Conservation (phyloP, 306 rosid genomes). For the Quillaja saponaria region DNA sequence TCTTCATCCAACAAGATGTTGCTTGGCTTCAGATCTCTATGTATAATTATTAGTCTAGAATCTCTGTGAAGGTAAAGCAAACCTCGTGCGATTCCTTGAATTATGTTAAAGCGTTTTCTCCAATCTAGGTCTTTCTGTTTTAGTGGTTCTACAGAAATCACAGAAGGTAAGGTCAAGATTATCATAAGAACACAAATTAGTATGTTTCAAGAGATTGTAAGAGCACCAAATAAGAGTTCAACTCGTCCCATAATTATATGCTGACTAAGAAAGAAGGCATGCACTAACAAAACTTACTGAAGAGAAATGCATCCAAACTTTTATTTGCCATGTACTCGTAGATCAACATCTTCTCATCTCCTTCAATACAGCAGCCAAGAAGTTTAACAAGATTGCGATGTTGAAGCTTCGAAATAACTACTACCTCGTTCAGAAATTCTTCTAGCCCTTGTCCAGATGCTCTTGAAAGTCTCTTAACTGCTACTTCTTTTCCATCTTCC, state of each 20-base stretch:
- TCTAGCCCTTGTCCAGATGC: constrained; percentile 77
- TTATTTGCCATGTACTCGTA: constrained; percentile 88
- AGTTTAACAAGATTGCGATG: constrained; percentile 86
- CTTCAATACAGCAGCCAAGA: constrained; percentile 73
- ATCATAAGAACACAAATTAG: too few species aligned
- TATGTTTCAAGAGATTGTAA: neutral
- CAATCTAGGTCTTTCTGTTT: constrained; percentile 50
- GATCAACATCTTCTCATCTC: constrained; percentile 82
- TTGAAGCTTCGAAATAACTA: constrained; percentile 72
- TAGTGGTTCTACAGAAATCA: constrained; percentile 43
- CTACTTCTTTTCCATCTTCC: constrained; percentile 61
- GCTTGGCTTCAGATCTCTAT: constrained; percentile 80
- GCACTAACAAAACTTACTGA: constrained; percentile 51
- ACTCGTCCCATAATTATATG: too few species aligned
- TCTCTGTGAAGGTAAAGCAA: constrained; percentile 87
- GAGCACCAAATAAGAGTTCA: too few species aligned
- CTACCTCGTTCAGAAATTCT: constrained; percentile 86
- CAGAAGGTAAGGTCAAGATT: neutral
- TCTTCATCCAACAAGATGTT: constrained; percentile 78
- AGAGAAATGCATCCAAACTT: constrained; percentile 84
- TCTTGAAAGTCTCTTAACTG: constrained; percentile 85
- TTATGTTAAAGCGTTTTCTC: constrained; percentile 62
- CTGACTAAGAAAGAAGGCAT: constrained; percentile 17
- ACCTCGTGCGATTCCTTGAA: constrained; percentile 94
- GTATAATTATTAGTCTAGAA: constrained; percentile 82